Percentiles rank a stretch among this genome's conserved stretches.
These are phyloP conservation scores for Physcomitrellopsis africana DNA, from an alignment of 225 moss, liverwort and hornwort species.

Conservation along the genomic window DNA sequence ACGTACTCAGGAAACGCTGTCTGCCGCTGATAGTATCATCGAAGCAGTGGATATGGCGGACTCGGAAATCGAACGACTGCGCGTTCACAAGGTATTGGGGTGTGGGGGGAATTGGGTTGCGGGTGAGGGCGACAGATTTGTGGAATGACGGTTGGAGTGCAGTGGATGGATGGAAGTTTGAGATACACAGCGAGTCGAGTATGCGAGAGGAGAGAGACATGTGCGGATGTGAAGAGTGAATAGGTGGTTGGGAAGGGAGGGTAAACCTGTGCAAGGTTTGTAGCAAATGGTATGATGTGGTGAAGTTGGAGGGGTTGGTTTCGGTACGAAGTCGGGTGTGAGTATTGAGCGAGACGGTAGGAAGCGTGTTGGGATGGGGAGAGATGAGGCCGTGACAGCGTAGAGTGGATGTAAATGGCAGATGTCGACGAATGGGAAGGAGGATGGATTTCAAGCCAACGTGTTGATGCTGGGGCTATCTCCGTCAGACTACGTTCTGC, in stretches of 20 bases:
- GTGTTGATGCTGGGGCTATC: constrained; percentile 76
- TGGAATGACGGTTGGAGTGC: background rate
- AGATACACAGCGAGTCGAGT: background rate
- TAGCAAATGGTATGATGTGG: background rate
- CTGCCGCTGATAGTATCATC: constrained; percentile 92
- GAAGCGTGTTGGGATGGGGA: background rate
- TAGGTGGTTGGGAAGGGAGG: constrained; percentile 7
- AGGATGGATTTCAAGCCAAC: constrained; percentile 70
- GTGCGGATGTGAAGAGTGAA: constrained; percentile 6
- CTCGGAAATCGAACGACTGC: constrained; percentile 72
- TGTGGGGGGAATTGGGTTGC: background rate
- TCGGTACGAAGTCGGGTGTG: background rate
- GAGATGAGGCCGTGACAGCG: constrained; percentile 16
- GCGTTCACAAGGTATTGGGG: constrained; percentile 65
- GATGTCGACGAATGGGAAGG: constrained; percentile 56
- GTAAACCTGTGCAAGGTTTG: background rate
- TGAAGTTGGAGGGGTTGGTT: constrained; percentile 2
- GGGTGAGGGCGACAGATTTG: background rate
- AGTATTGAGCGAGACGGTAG: background rate
- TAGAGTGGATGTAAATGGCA: constrained; percentile 40
- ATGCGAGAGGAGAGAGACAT: background rate
- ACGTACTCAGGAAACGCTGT: constrained; percentile 77
- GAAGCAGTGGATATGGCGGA: constrained; percentile 97
- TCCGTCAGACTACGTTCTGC: constrained; percentile 76
- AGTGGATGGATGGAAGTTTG: background rate